Evolutionary conservation across 1,284 basidiomycete genomes (phyloP).

Genomic region (Tremellales sp.): DNA sequence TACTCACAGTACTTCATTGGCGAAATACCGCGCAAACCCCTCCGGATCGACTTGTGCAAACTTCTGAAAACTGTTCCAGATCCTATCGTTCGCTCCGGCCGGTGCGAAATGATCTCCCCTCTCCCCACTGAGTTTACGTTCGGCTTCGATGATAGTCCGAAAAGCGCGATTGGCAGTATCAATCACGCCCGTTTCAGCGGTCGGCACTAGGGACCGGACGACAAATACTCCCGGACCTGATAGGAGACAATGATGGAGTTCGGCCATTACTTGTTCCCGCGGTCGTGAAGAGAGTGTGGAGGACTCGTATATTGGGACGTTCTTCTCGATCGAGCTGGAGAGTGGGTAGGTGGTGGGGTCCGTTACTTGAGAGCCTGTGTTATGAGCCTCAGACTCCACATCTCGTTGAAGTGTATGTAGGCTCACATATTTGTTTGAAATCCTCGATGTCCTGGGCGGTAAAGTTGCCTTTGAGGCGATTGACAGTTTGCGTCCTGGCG

Average conservation of each 20-base stretch:
- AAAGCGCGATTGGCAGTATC: conserved; percentile 6
- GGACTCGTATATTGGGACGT: conserved; percentile 1
- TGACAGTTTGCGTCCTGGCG: not conserved
- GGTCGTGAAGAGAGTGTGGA: not conserved
- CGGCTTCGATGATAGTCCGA: not conserved
- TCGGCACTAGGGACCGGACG: conserved; percentile 1
- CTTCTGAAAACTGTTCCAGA: conserved; percentile 3
- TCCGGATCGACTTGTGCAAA: conserved; percentile 8
- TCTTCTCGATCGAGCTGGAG: not conserved
- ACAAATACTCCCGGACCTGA: conserved; percentile 12
- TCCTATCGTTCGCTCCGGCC: not conserved
- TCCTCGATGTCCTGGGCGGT: not conserved
- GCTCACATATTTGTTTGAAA: not conserved
- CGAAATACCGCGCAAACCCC: conserved; percentile 7
- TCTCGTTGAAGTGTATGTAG: not conserved
- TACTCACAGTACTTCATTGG: conserved; percentile 2
- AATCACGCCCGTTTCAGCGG: not conserved
- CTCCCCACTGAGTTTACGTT: not conserved
- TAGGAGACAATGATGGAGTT: conserved; percentile 6
- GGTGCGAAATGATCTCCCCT: not conserved
- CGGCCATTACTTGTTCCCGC: conserved; percentile 3
- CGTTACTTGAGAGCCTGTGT: not conserved
- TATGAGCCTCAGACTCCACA: not conserved
- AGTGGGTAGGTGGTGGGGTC: not conserved
- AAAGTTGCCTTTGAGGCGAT: not conserved